Conservation (phyloP, 371 early-diverging fungal genomes). For the Encephalitozoon hellem region DNA sequence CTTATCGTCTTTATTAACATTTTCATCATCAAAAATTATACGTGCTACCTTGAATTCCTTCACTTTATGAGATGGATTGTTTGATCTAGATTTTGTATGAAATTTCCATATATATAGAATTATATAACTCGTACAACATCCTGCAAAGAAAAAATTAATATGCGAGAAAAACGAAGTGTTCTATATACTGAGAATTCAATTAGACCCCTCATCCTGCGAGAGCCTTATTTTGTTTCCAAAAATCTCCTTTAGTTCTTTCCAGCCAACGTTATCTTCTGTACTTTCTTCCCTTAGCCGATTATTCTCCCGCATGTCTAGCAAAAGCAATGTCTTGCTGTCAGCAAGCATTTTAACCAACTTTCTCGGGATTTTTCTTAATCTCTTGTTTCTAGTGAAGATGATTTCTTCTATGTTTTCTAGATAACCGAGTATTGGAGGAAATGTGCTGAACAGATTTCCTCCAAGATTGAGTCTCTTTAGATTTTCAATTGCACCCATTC, state of each 20-base stretch:
- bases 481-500: constrained; percentile 64
- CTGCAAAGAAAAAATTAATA: too few relatives aligned
- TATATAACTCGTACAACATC: too few relatives aligned
- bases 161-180: too few relatives aligned
- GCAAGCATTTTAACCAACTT: background rate
- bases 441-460: constrained; percentile 57
- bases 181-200: too few relatives aligned
- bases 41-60: too few relatives aligned
- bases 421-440: constrained; percentile 49
- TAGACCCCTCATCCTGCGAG: background rate
- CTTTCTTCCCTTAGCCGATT: background rate
- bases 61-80: too few relatives aligned
- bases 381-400: constrained; percentile 57
- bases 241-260: background rate
- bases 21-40: too few relatives aligned
- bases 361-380: background rate
- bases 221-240: background rate
- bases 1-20: too few relatives aligned
- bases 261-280: background rate
- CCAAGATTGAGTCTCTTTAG: constrained; percentile 64
- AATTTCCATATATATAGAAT: too few relatives aligned
- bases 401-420: constrained; percentile 44
- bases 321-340: background rate
- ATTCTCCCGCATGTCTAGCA: background rate
- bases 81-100: too few relatives aligned